Base-by-base conservation (phyloP, 1,284 basidiomycete genomes). In the Fomitopsis betulina region DNA sequence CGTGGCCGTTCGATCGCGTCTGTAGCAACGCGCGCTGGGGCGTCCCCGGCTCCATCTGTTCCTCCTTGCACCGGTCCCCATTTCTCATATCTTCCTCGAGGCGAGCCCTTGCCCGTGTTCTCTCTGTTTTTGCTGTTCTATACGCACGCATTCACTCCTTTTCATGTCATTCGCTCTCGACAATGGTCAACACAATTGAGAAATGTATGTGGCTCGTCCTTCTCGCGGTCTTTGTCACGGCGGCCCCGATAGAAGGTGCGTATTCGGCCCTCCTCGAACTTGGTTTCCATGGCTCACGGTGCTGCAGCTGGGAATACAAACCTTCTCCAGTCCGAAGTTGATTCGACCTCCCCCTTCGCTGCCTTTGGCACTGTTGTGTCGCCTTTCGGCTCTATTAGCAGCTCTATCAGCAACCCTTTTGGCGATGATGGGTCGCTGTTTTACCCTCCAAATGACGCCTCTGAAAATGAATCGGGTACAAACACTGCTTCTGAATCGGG, bases 211-310 rank as follows among this genome's bases (percentile, higher is more conserved):
- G 17, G 47, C 23, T 55, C 30, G 53, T 42, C 25, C 38, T 58
- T 13, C 32, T 58, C 25, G 57, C 53, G 12, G 25, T 51, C n/a
- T 43, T 47, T 33, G 32, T 54, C 33, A 50, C 30, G 3, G 58
- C 54, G 33, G 58, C 58, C 10, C 54, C 55, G 27, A 27, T 39
- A n/a, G 40, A 53, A 38, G 13, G 55, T 56, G 51, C 21, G 55
- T 52, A 39, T 23, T 19, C 6, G 4, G 37, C 37, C 9, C 19
- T 40, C 19, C 21, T 17, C 32, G 17, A 50, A 25, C 47, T 30
- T 27, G 2, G 2, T 37, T 37, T 10, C 25, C 37, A 15, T 5
- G 19, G 23, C 33, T 53, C 15, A 42, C 40, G 43, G 5, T 9
- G 2, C 25, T 15, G 30, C 32, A 50, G 54, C 23, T n/a, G 45